phyloP scores from a whole-genome alignment of 1,284 basidiomycete genomes.

The Cryptococcus depauperatus region DNA sequence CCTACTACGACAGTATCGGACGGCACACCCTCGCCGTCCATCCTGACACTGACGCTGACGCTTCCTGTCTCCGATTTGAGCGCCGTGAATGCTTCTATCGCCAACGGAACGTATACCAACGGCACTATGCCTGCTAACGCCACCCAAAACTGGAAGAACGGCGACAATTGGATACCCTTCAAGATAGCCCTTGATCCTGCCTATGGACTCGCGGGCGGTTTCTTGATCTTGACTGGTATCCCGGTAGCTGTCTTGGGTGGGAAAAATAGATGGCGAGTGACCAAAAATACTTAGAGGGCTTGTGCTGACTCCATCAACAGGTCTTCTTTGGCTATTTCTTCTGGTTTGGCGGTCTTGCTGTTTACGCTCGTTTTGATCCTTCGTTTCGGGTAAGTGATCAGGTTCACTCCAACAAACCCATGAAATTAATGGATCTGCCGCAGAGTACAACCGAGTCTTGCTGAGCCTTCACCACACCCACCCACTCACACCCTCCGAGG shows the following conservation, averaged over 20 bases:
- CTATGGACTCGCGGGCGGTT: conserved; percentile 77
- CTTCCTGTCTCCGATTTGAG: conserved; percentile 13
- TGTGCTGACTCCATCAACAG: conserved; percentile 43
- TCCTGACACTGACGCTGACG: conserved; percentile 37
- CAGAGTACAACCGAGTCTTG: conserved; percentile 36
- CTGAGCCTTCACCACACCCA: conserved; percentile 61
- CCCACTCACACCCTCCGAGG: conserved; percentile 71
- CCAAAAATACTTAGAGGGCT: not conserved
- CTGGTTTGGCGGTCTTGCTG: conserved; percentile 79
- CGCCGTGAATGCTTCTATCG: conserved; percentile 19
- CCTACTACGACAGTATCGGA: conserved; percentile 20
- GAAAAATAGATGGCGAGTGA: conserved; percentile 74
- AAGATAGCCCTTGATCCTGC: conserved; percentile 74
- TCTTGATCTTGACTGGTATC: conserved; percentile 81
- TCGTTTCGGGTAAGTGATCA: conserved; percentile 59
- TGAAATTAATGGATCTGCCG: too few species aligned
- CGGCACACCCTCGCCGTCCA: conserved; percentile 21
- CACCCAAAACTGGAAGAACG: conserved; percentile 34
- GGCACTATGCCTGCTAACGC: conserved; percentile 17
- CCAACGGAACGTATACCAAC: conserved; percentile 22
- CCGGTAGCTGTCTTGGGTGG: conserved; percentile 85
- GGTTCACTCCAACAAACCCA: too few species aligned
- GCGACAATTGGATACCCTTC: conserved; percentile 38
- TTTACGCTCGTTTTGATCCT: conserved; percentile 81
- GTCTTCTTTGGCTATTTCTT: conserved; percentile 86